Evolutionary conservation across 2,329 filamentous ascomycete genomes (phyloP), one percentile per base, ranked within the genome.

Genomic region (Colletotrichum shisoi): DNA sequence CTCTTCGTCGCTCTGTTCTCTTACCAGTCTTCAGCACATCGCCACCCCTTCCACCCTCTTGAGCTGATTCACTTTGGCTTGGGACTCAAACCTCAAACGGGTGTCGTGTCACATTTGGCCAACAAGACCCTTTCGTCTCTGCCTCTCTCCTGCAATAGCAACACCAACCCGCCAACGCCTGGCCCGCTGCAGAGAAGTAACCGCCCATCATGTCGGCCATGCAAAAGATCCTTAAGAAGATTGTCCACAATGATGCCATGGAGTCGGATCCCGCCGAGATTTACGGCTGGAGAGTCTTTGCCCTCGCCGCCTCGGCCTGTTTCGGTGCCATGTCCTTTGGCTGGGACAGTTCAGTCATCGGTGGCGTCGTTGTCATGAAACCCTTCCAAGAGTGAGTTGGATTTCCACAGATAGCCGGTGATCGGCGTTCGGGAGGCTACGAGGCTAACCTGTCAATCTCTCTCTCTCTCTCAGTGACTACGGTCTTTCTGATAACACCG

Each of bases 241-340:
- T 83, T 72, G 80, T 83, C 71, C 78, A 79, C 71, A 83, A 83
- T 76, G 81, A 90, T 71, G 86, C 90, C 51, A 91, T 92, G 85
- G 87, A 84, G 73, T 77, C 79, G 42, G 89, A 91, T 68, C 89
- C 89, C 19, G 81, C 83, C 21, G 85, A 90, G 74, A 87, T 91
- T 67, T 91, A 91, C 77, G 87, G 88, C 73, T 91, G 88, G 88
- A 84, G 88, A 63, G 87, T 89, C 13, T 89, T 87, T 71, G 78
- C 85, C 67, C 79, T 90, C 65, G 87, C 88, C 49, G 87, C 82
- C 71, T 89, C 87, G 52, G 79, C 79, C 17, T 81, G 80, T 73
- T 82, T 82, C 65, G 80, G 80, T 54, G 81, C 80, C 70, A 81
- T 82, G 77, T 82, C 89, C 54, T 91, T 91, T 69, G 89, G 89